These are phyloP conservation scores for Plasmodium falciparum DNA, from an alignment of 169 alveolate genomes.

Conservation along the genomic window DNA sequence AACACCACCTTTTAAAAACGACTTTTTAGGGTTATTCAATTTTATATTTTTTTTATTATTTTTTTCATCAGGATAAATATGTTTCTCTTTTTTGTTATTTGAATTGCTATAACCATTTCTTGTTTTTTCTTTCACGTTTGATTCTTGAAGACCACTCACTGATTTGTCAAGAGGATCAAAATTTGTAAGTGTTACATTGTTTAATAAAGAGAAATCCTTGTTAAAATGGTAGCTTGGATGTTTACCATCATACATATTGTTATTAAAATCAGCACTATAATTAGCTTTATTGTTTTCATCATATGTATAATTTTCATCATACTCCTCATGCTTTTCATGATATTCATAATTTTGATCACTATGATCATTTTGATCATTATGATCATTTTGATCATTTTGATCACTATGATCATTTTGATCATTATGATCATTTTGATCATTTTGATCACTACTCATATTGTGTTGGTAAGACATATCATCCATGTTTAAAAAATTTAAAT, in stretches of 20 bases:
- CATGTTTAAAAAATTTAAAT: neutral
- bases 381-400: too few species aligned
- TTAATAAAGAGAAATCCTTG: too few species aligned
- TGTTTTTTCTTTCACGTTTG: conserved; percentile 2
- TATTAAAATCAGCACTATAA: neutral
- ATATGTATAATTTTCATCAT: neutral
- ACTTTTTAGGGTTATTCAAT: neutral
- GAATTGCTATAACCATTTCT: conserved; percentile 4
- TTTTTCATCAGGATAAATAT: neutral
- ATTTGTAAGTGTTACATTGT: neutral
- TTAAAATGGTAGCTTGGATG: too few species aligned
- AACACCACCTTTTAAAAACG: neutral
- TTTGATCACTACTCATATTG: too few species aligned
- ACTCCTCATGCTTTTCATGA: too few species aligned
- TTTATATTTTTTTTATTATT: conserved; percentile 7
- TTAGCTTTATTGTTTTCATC: neutral
- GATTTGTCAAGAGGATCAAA: conserved; percentile 14
- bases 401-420: too few species aligned
- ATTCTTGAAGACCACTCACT: conserved; percentile 8
- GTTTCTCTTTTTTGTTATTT: neutral
- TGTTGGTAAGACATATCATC: neutral
- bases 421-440: too few species aligned
- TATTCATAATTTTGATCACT: too few species aligned
- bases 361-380: too few species aligned
- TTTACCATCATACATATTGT: neutral